A percentile compares a stretch with the other conserved stretches of the same genome.
Conservation (phyloP, 768 basidiomycete species). For the Chiua virens region DNA sequence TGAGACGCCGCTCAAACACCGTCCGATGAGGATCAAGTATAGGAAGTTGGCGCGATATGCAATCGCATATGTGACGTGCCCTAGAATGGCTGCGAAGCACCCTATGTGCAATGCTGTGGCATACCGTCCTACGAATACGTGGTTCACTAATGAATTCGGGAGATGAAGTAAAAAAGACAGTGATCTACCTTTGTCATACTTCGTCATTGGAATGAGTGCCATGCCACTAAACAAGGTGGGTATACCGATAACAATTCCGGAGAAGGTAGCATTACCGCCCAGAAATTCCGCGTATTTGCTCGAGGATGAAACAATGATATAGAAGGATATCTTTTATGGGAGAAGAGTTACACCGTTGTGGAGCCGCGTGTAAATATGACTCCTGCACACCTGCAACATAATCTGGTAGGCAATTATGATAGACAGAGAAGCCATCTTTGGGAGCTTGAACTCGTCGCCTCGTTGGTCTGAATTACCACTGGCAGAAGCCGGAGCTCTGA, state of each 20-base stretch:
- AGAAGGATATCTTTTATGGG: constrained; percentile 57
- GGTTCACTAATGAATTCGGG: neutral
- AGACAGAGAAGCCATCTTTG: constrained; percentile 43
- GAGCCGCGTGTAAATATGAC: neutral
- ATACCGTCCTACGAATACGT: constrained; percentile 48
- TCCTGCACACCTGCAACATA: constrained; percentile 43
- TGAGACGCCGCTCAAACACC: constrained; percentile 60
- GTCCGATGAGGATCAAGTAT: constrained; percentile 69
- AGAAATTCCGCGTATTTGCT: constrained; percentile 60
- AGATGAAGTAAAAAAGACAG: neutral
- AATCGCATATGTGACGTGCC: constrained; percentile 58
- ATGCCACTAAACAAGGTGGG: constrained; percentile 63
- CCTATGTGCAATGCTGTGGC: constrained; percentile 51
- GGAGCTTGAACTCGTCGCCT: constrained; percentile 46
- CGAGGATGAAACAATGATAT: constrained; percentile 67
- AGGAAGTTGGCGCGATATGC: constrained; percentile 61
- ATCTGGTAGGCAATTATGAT: constrained; percentile 46
- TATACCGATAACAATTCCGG: constrained; percentile 65
- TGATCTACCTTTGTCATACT: constrained; percentile 51
- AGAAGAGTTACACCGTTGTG: neutral
- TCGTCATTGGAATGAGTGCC: constrained; percentile 54
- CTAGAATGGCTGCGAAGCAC: constrained; percentile 52
- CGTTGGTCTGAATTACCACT: constrained; percentile 17
- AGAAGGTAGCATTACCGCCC: constrained; percentile 69
- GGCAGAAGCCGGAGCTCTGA: neutral